phyloP scores from a whole-genome alignment of 2,329 filamentous ascomycete species.

The Sarocladium kiliense region DNA sequence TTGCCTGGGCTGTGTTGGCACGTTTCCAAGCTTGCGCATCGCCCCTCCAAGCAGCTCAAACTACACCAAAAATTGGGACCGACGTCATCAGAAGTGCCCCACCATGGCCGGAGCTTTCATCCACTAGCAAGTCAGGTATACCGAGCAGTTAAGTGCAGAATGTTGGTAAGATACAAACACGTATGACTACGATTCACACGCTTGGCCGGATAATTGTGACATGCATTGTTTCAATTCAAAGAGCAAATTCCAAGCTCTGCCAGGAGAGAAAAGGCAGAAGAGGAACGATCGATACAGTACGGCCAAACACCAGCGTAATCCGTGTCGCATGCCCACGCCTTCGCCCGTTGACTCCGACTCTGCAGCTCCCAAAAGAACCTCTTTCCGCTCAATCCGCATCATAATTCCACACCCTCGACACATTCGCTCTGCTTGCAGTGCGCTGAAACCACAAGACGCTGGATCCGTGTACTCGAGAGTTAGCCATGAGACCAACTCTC shows the following conservation, averaged over 20 bases:
- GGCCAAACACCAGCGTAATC: not conserved
- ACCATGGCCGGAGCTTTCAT: too few species aligned
- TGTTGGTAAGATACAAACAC: too few species aligned
- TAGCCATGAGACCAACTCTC: not conserved
- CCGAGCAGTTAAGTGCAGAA: too few species aligned
- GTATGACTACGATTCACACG: too few species aligned
- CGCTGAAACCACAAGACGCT: not conserved
- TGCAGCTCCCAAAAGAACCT: not conserved
- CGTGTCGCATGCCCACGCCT: not conserved
- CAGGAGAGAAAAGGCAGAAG: not conserved
- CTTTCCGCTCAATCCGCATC: not conserved
- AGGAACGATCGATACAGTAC: not conserved
- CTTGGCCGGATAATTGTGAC: too few species aligned
- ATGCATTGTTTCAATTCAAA: not conserved
- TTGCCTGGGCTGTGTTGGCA: not conserved
- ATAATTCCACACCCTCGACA: too few species aligned
- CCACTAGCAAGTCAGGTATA: too few species aligned
- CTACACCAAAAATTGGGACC: not conserved
- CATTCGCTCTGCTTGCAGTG: not conserved
- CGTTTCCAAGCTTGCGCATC: not conserved
- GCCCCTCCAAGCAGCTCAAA: not conserved
- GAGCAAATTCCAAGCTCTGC: not conserved
- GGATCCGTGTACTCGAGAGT: too few species aligned
- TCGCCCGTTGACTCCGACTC: not conserved
- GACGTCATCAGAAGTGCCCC: not conserved